Evolutionary conservation across 148 eudicot species (phyloP).

Genomic region (Euryodendron excelsum): DNA sequence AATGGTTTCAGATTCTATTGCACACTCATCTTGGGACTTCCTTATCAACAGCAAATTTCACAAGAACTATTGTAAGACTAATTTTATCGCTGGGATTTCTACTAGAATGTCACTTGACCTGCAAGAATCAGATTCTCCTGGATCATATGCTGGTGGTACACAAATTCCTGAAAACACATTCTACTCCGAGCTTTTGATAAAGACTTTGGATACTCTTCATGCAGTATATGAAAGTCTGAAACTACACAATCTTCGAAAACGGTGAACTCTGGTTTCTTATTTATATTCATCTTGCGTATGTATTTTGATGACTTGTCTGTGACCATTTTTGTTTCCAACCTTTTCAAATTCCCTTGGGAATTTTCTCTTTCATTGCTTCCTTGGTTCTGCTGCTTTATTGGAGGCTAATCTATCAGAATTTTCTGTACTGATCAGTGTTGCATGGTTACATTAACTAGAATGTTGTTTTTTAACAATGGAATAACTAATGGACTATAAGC

Average conservation of each 20-base stretch:
- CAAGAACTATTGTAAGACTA: conserved; percentile 42
- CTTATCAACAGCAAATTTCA: conserved; percentile 74
- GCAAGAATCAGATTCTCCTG: conserved; percentile 28
- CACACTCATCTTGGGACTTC: conserved; percentile 77
- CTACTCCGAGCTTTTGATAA: conserved; percentile 44
- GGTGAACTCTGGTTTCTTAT: conserved; percentile 38
- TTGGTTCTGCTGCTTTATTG: background rate
- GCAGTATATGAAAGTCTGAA: conserved; percentile 93
- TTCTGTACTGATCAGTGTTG: background rate
- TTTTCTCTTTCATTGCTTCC: background rate
- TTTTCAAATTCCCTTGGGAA: background rate
- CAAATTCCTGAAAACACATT: conserved; percentile 34
- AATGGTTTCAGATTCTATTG: conserved; percentile 28
- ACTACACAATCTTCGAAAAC: conserved; percentile 74
- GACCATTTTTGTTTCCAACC: background rate
- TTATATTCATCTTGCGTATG: background rate
- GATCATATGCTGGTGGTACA: conserved; percentile 21
- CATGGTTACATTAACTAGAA: background rate
- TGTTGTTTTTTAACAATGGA: background rate
- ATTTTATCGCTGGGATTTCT: conserved; percentile 30
- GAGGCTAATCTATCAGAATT: background rate
- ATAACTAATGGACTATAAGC: background rate
- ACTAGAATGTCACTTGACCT: conserved; percentile 28
- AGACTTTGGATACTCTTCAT: conserved; percentile 78
- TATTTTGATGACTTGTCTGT: background rate